Evolutionary conservation across 306 rosid genomes (phyloP), one percentile per base, ranked within the genome.

Genomic region (Malus asiatica): DNA sequence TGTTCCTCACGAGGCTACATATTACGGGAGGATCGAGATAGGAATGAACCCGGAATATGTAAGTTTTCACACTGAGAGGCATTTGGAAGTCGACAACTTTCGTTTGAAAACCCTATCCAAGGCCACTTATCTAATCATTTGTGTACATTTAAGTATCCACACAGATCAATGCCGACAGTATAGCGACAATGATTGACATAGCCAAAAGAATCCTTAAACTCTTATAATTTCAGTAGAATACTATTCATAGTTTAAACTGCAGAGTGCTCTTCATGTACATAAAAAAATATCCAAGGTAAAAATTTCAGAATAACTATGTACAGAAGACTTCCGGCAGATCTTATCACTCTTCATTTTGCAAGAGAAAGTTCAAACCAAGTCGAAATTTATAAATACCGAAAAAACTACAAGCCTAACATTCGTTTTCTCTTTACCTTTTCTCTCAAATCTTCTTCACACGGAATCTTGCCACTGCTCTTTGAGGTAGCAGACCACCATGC

Each of bases 401-500:
- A 35, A 38, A 84, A 63, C 77, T 89, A 88, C 16, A 94, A 83
- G 71, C 92, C 93, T 74, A 92, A 83, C 84, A 84, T 52, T 40
- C 61, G 72, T 82, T 86, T 95, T 82, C 55, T 79, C 80, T 87
- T 38, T 58, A 87, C 75, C 82, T 84, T 90, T 60, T 76, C 79
- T 74, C 64, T 75, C 71, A 95, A 79, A 67, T 90, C 92, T 74
- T 81, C 89, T 79, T 83, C 88, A 20, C 89, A 79, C 12, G 92
- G 90, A 83, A 84, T 68, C 77, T 67, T 82, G 79, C 72, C 75
- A 53, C 85, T 78, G 35, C 82, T 81, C 78, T 75, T 85, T 58
- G 90, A 68, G 81, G 78, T 76, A 61, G 84, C 78, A 42, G 77
- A 77, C 99, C 93, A 92, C 97, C 99, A 95, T 68, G 91, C 93